Evolutionary conservation across 345 rosid species (phyloP).

Genomic region (Salix arbutifolia): DNA sequence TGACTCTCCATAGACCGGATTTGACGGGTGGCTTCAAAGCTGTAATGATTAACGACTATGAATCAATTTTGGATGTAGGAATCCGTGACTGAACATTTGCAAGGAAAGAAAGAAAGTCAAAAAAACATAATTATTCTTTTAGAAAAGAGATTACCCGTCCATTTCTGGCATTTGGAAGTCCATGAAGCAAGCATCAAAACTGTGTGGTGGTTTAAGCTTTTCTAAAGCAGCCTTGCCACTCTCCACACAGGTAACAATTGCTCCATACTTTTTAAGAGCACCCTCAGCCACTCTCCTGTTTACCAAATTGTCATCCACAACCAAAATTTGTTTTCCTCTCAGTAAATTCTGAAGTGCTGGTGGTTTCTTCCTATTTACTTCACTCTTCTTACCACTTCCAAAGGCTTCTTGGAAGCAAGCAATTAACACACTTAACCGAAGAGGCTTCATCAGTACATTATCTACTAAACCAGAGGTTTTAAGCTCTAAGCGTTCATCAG

Average conservation of each 20-base stretch:
- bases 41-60: conserved; percentile 17
- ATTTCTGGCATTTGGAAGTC: conserved; percentile 97
- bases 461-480: conserved; percentile 51
- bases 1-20: conserved; percentile 53
- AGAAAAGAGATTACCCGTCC: conserved; percentile 62
- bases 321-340: conserved; percentile 60
- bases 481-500: conserved; percentile 43
- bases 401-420: conserved; percentile 73
- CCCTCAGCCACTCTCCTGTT: conserved; percentile 96
- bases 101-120: neutral
- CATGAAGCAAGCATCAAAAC: conserved; percentile 90
- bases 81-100: neutral
- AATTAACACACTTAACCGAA: conserved; percentile 55
- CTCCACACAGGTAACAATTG: conserved; percentile 73
- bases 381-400: conserved; percentile 51
- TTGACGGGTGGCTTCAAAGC: conserved; percentile 81
- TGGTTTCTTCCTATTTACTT: conserved; percentile 37
- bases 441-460: conserved; percentile 66
- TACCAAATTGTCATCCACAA: conserved; percentile 86
- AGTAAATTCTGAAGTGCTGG: conserved; percentile 51
- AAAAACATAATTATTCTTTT: neutral
- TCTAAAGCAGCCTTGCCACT: conserved; percentile 66
- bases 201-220: conserved; percentile 76
- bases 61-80: neutral
- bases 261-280: conserved; percentile 69